Evolutionary conservation across 2,329 filamentous ascomycete species (phyloP), one percentile per base, ranked within the genome.

Genomic region (Cadophora malorum): DNA sequence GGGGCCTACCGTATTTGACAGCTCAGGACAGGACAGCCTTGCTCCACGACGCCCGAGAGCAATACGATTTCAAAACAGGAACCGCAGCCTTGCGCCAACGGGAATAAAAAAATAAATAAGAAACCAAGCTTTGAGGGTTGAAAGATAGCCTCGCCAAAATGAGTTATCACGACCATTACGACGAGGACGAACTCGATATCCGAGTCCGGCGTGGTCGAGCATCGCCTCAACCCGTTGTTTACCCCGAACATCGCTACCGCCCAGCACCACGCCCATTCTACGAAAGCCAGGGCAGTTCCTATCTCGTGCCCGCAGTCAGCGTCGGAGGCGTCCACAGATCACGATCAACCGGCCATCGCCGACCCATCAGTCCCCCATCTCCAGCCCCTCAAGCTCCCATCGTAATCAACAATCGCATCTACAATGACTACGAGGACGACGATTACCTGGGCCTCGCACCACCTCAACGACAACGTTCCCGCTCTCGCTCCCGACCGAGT

Each of bases 401-500:
- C 59, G 83, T 88, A 63, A 88, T 88, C 75, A 86, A 87, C 74
- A 88, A 87, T 76, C 80, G 80, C 66, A 83, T 86, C 67, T 83
- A 85, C 72, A 80, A 82, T 1, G 84, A 86, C 53, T 70, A 72
- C 25, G 66, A 70, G 25, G 69, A 70, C 23, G 70, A 72, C 25
- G 70, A 72, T 35, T 67, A 72, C 52, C 50, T 67, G 14, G 63
- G 62, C 12, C 60, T 69, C 25, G 38, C 64, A 4, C 63, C 64
- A 21, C 50, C 28, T 4, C 41, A 41, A 4, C 55, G 61, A 10
- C 23, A 31, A 0, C 47, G 65, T 8, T 67, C 66, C 3, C 66
- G 63, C 12, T 67, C 65, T 41, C 45, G 67, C 50, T 64, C 63
- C 4, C 33, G 62, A 59, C 63, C 56, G 50, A 64, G 23, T 25